phyloP scores from a whole-genome alignment of 2,329 filamentous ascomycete species.

The Alternaria consortialis region DNA sequence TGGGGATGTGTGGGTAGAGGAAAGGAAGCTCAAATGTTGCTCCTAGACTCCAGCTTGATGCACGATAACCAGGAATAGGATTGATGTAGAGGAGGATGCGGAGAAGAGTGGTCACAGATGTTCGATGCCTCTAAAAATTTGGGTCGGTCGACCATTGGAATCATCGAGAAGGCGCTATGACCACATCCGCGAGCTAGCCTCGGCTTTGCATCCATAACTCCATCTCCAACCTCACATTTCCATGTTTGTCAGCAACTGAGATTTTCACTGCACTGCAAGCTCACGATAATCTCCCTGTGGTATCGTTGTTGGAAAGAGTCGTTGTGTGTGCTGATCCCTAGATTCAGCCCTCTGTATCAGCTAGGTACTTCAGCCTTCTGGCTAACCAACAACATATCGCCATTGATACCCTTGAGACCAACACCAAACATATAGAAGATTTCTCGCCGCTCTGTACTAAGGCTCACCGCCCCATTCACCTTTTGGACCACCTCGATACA shows the following conservation, averaged over 20 bases:
- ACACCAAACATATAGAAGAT: slow-evolving; percentile 5
- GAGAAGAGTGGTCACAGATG: slow-evolving; percentile 24
- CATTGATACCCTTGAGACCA: slow-evolving; percentile 12
- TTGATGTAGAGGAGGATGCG: slow-evolving; percentile 32
- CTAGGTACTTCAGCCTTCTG: not conserved
- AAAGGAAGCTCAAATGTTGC: slow-evolving; percentile 41
- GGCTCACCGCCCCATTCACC: not conserved
- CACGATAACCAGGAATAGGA: slow-evolving; percentile 43
- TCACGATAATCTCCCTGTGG: not conserved
- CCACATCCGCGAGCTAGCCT: slow-evolving; percentile 16
- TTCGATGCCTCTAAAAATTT: slow-evolving; percentile 19
- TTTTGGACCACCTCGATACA: slow-evolving; percentile 12
- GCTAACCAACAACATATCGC: slow-evolving; percentile 22
- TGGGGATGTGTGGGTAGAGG: slow-evolving; percentile 28
- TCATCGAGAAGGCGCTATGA: slow-evolving; percentile 23
- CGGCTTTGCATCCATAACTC: slow-evolving; percentile 16
- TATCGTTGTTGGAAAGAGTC: not conserved
- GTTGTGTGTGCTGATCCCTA: not conserved
- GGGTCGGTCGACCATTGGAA: slow-evolving; percentile 17
- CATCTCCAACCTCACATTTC: slow-evolving; percentile 5
- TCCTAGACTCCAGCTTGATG: slow-evolving; percentile 50
- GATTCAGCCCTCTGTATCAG: not conserved
- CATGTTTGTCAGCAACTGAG: not conserved
- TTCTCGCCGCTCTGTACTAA: not conserved
- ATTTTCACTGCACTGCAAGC: not conserved